Conservation (phyloP, 2,329 filamentous ascomycete genomes). For the Trichoderma arundinaceum region DNA sequence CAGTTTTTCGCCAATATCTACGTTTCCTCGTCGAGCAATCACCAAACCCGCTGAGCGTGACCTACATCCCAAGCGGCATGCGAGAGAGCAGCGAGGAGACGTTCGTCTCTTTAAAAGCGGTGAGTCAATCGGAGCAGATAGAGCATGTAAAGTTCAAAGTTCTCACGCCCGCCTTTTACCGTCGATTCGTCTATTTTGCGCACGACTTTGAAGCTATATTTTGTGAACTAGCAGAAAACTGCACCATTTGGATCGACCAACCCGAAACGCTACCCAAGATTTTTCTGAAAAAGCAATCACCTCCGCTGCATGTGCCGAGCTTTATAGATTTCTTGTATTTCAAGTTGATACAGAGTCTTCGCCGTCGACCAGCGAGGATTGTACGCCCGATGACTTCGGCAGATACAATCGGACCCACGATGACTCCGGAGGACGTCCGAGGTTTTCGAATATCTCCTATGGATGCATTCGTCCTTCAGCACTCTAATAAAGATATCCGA, state of each 20-base stretch:
- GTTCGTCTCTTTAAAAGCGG: slow-evolving; percentile 45
- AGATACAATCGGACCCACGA: slow-evolving; percentile 32
- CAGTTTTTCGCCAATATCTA: slow-evolving; percentile 55
- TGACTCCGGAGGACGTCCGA: slow-evolving; percentile 49
- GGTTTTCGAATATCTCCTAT: slow-evolving; percentile 57
- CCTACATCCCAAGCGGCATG: slow-evolving; percentile 60
- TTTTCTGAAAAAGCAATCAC: slow-evolving; percentile 49
- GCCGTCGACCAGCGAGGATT: slow-evolving; percentile 50
- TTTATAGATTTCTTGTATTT: slow-evolving; percentile 50
- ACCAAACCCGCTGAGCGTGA: slow-evolving; percentile 53
- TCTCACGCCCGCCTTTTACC: slow-evolving; percentile 70
- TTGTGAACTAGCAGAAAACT: slow-evolving; percentile 63
- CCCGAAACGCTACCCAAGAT: slow-evolving; percentile 57
- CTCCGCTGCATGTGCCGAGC: slow-evolving; percentile 44
- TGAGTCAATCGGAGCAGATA: slow-evolving; percentile 29
- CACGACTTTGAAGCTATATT: slow-evolving; percentile 67
- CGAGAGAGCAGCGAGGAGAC: slow-evolving; percentile 44
- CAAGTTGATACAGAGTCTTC: slow-evolving; percentile 52
- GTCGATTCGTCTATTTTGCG: slow-evolving; percentile 66
- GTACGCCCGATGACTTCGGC: slow-evolving; percentile 50
- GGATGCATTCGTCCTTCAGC: slow-evolving; percentile 55
- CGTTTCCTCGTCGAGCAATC: slow-evolving; percentile 56
- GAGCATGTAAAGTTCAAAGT: slow-evolving; percentile 61
- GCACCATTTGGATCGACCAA: slow-evolving; percentile 62
- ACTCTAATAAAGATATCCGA: slow-evolving; percentile 40